phyloP scores from a whole-genome alignment of 805 yeast genomes.

The Scheffersomyces amazonensis region DNA sequence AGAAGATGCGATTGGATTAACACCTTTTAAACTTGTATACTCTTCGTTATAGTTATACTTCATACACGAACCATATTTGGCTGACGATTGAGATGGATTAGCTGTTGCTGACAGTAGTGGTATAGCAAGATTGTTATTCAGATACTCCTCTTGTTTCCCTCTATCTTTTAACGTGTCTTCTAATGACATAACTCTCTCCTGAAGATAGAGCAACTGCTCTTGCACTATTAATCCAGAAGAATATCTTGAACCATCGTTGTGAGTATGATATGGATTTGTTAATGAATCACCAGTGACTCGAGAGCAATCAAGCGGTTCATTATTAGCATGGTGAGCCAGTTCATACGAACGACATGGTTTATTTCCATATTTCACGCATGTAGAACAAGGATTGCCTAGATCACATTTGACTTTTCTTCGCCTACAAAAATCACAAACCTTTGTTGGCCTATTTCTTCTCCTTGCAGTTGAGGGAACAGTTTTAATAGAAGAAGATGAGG shows the following conservation, averaged over 20 bases:
- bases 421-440: slow-evolving; percentile 34
- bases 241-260: neutral
- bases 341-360: slow-evolving; percentile 20
- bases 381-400: slow-evolving; percentile 29
- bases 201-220: slow-evolving; percentile 10
- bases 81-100: neutral
- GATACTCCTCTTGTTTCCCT: neutral
- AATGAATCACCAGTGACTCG: too few relatives aligned
- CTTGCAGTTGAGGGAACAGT: too few relatives aligned
- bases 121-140: neutral
- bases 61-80: neutral
- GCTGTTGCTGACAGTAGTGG: neutral
- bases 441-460: slow-evolving; percentile 24
- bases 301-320: neutral
- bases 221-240: slow-evolving; percentile 3
- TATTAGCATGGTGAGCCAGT: neutral
- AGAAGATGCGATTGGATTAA: slow-evolving; percentile 13
- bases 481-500: too few relatives aligned
- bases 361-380: slow-evolving; percentile 27
- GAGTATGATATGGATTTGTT: neutral
- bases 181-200: slow-evolving; percentile 10
- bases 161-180: slow-evolving; percentile 10
- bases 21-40: slow-evolving; percentile 5
- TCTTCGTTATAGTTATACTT: neutral
- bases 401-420: slow-evolving; percentile 36